Percentiles rank a stretch among this genome's conserved stretches.
These are phyloP conservation scores for Pelargonium australe DNA, from an alignment of 441 rosid genomes.

Conservation along the genomic window DNA sequence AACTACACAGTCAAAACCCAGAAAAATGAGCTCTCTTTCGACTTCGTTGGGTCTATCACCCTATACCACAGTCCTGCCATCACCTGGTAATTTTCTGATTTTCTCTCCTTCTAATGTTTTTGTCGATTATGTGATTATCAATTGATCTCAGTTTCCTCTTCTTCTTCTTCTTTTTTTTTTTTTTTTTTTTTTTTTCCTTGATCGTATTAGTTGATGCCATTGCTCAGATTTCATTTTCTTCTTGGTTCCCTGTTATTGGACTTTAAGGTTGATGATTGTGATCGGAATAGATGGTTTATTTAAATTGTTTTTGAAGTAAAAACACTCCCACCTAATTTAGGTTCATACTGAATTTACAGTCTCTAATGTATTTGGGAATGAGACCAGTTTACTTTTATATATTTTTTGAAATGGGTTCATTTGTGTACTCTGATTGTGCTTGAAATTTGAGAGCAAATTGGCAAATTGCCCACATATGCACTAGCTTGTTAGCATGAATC, in stretches of 20 bases:
- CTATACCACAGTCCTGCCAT: constrained; percentile 27
- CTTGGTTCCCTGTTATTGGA: neutral
- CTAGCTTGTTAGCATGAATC: neutral
- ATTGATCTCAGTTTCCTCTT: neutral
- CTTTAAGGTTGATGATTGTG: neutral
- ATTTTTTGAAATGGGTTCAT: neutral
- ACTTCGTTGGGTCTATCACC: constrained; percentile 35
- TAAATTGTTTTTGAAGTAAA: neutral
- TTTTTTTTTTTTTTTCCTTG: too few species aligned
- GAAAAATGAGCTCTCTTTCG: constrained; percentile 43
- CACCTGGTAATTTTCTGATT: constrained; percentile 38
- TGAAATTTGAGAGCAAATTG: neutral
- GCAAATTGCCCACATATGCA: neutral
- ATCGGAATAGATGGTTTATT: neutral
- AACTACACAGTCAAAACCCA: neutral
- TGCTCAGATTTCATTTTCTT: neutral
- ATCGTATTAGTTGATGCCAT: neutral
- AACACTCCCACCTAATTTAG: neutral
- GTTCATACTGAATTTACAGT: neutral
- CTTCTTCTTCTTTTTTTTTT: neutral
- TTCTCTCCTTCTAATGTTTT: neutral
- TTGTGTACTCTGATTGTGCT: neutral
- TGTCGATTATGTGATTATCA: neutral
- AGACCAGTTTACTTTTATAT: neutral
- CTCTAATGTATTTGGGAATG: neutral